phyloP scores from a whole-genome alignment of 176 grass and related monocot species.

The Triticum turgidum region DNA sequence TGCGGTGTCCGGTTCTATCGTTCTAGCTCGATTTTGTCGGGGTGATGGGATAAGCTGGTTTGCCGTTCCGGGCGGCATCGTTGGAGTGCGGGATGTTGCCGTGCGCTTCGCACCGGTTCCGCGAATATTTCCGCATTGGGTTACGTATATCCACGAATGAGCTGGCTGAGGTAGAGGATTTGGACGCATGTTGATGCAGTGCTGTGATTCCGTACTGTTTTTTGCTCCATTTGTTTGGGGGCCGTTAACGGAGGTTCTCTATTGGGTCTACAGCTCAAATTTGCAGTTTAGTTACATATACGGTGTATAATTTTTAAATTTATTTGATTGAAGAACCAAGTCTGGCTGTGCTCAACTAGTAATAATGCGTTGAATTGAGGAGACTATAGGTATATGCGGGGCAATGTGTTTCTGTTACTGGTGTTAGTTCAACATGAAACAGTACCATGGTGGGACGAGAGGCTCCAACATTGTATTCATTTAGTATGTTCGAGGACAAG shows the following conservation, averaged over 20 bases:
- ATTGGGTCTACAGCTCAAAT: not conserved
- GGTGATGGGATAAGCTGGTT: no score
- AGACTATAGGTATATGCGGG: not conserved
- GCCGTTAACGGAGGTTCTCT: not conserved
- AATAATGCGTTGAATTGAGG: not conserved
- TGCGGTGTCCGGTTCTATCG: not conserved
- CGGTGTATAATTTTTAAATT: not conserved
- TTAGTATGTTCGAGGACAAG: not conserved
- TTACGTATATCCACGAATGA: not conserved
- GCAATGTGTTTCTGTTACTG: not conserved
- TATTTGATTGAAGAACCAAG: not conserved
- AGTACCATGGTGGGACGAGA: not conserved
- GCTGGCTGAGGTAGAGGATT: not conserved
- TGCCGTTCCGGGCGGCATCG: not conserved
- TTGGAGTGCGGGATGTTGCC: not conserved
- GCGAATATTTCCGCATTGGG: not conserved
- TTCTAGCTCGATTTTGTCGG: not conserved
- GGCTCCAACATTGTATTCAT: not conserved
- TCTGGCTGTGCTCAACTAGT: not conserved
- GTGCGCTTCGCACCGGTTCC: not conserved
- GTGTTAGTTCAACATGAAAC: not conserved
- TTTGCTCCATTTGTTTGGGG: not conserved
- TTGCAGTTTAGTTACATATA: not conserved
- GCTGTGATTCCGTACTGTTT: not conserved
- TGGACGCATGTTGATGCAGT: not conserved